Conservation (phyloP, 176 grass and related monocot genomes). For the Pharus latifolius region DNA sequence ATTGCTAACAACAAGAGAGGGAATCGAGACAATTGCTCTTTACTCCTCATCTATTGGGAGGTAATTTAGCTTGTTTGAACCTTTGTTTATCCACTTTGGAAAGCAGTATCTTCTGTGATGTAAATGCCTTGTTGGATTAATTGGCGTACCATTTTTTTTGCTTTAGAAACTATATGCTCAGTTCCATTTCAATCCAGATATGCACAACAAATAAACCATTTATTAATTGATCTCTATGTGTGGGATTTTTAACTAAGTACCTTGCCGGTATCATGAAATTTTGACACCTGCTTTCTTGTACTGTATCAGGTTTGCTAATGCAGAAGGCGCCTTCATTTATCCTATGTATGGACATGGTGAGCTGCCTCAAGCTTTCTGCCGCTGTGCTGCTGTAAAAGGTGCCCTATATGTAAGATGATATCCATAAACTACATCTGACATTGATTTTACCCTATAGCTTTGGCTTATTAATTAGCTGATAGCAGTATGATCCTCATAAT, state of each 20-base stretch:
- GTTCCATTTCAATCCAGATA: no score
- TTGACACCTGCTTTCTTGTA: background rate
- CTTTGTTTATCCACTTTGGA: background rate
- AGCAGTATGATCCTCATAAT: background rate
- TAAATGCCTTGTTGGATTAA: background rate
- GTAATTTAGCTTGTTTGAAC: conserved; percentile 33
- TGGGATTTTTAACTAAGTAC: background rate
- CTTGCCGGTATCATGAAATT: background rate
- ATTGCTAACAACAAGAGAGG: conserved; percentile 60
- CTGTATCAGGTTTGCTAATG: conserved; percentile 68
- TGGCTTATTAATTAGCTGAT: background rate
- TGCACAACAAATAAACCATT: no score
- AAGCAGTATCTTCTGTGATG: background rate
- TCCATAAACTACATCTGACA: background rate
- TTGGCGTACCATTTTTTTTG: background rate
- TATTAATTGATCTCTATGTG: background rate
- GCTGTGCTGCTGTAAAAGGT: conserved; percentile 93
- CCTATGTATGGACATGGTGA: conserved; percentile 96
- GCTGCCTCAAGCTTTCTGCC: conserved; percentile 93
- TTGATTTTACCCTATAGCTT: conserved; percentile 1
- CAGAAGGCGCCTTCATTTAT: conserved; percentile 85
- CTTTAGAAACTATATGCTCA: background rate
- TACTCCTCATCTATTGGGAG: conserved; percentile 73
- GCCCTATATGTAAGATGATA: conserved; percentile 85
- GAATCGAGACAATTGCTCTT: conserved; percentile 63